A percentile compares a stretch with the other conserved stretches of the same genome.
These are phyloP conservation scores for Ilyonectria mors-panacis DNA, from an alignment of 2,329 filamentous ascomycete genomes.

Conservation along the genomic window DNA sequence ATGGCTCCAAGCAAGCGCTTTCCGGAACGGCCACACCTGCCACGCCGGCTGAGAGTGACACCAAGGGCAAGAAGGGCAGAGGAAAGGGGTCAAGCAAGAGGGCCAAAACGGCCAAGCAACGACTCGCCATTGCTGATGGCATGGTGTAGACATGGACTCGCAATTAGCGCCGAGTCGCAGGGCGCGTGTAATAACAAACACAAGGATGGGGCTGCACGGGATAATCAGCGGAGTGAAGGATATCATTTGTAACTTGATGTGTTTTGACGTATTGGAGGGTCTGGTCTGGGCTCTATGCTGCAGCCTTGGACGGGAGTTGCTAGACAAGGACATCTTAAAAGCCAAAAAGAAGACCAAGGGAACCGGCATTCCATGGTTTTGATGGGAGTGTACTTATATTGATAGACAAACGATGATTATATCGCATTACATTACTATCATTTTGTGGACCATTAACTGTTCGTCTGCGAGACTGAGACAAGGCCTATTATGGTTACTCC, in stretches of 20 bases:
- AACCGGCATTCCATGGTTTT: conserved; percentile 21
- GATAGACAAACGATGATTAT: conserved; percentile 45
- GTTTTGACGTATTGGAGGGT: conserved; percentile 18
- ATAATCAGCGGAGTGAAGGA: conserved; percentile 31
- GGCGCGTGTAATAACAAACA: conserved; percentile 44
- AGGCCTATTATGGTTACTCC: too few species aligned
- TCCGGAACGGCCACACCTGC: conserved; percentile 79
- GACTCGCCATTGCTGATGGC: conserved; percentile 78
- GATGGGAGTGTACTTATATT: conserved; percentile 46
- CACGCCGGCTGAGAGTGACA: conserved; percentile 78
- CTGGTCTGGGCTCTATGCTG: conserved; percentile 18
- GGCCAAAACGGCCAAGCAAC: conserved; percentile 78
- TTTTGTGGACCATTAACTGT: too few species aligned
- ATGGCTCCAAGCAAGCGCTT: conserved; percentile 74
- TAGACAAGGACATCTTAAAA: conserved; percentile 43
- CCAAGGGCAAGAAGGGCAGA: conserved; percentile 69
- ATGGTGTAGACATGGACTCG: conserved; percentile 48
- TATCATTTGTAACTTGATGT: conserved; percentile 26
- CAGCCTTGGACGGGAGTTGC: conserved; percentile 35
- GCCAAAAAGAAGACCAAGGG: conserved; percentile 34
- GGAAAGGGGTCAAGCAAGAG: conserved; percentile 67
- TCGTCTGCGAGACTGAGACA: background rate
- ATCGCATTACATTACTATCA: conserved; percentile 16
- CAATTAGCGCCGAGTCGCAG: conserved; percentile 21
- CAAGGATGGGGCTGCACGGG: conserved; percentile 31